Evolutionary conservation across 1,284 basidiomycete species (phyloP).

Genomic region (Boletus sp.): DNA sequence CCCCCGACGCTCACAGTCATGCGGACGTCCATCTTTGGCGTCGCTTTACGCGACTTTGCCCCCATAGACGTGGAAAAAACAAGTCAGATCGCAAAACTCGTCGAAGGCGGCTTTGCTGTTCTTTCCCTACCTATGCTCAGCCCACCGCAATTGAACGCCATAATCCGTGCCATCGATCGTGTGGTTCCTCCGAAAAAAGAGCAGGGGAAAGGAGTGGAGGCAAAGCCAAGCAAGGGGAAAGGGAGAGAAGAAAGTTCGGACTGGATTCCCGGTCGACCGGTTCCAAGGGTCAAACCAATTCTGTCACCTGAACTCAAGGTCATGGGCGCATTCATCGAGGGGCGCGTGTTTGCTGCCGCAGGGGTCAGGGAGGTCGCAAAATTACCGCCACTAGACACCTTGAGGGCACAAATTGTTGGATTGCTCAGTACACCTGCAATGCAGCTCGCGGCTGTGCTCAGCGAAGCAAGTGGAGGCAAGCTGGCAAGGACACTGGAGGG

Average conservation of each 20-base stretch:
- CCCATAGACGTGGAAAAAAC: constrained; percentile 53
- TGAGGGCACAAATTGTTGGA: constrained; percentile 77
- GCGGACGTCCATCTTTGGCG: constrained; percentile 73
- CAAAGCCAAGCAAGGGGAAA: constrained; percentile 45
- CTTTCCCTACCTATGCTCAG: constrained; percentile 69
- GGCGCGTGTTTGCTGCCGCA: constrained; percentile 62
- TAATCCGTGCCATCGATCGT: constrained; percentile 71
- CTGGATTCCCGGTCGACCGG: constrained; percentile 64
- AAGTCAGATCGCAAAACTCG: constrained; percentile 54
- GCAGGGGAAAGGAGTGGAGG: constrained; percentile 47
- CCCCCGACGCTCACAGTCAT: constrained; percentile 64
- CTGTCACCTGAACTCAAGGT: constrained; percentile 66
- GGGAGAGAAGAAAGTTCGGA: constrained; percentile 62
- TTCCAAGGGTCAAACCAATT: constrained; percentile 57
- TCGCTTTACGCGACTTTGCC: constrained; percentile 62
- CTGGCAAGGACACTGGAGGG: constrained; percentile 79
- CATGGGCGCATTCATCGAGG: constrained; percentile 78
- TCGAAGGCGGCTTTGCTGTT: constrained; percentile 65
- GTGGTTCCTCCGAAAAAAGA: constrained; percentile 59
- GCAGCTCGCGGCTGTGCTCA: constrained; percentile 70
- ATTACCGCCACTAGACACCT: constrained; percentile 69
- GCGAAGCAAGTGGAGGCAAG: constrained; percentile 73
- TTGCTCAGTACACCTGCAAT: constrained; percentile 70
- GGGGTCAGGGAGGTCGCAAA: constrained; percentile 64
- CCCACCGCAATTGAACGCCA: constrained; percentile 68